These are phyloP conservation scores for Lentinula boryana DNA, from an alignment of 768 basidiomycete genomes.

Conservation along the genomic window DNA sequence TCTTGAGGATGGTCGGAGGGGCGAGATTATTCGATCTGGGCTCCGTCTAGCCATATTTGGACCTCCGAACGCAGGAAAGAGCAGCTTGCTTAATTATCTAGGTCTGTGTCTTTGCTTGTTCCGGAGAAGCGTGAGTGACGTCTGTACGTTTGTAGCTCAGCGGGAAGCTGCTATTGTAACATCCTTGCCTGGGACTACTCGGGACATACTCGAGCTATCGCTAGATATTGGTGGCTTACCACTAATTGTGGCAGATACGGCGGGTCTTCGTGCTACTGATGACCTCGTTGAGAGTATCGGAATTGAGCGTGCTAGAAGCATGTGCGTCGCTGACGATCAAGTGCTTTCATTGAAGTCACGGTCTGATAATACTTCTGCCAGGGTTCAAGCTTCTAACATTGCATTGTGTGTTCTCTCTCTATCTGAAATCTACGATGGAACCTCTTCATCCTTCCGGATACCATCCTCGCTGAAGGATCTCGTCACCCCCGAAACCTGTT, in stretches of 20 bases:
- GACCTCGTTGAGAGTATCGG: constrained; percentile 80
- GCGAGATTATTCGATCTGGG: constrained; percentile 80
- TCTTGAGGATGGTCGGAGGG: constrained; percentile 65
- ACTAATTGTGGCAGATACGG: constrained; percentile 78
- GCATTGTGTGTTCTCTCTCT: constrained; percentile 80
- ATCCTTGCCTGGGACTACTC: constrained; percentile 80
- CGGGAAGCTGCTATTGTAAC: constrained; percentile 90
- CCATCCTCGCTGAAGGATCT: constrained; percentile 45
- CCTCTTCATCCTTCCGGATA: constrained; percentile 17
- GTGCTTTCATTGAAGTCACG: not conserved
- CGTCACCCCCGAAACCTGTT: constrained; percentile 50
- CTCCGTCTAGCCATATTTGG: constrained; percentile 85
- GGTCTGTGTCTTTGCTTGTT: constrained; percentile 31
- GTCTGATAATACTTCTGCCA: constrained; percentile 19
- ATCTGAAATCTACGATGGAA: constrained; percentile 28
- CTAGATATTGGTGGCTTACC: constrained; percentile 88
- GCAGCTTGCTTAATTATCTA: constrained; percentile 79
- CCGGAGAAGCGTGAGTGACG: not conserved
- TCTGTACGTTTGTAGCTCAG: constrained; percentile 44
- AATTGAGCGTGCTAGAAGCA: constrained; percentile 61
- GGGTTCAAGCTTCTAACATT: constrained; percentile 62
- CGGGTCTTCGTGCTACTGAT: constrained; percentile 66
- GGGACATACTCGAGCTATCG: constrained; percentile 80
- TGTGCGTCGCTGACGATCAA: constrained; percentile 38
- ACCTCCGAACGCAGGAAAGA: constrained; percentile 93